Evolutionary conservation across 2,329 filamentous ascomycete genomes (phyloP), one percentile per base, ranked within the genome.

Genomic region (Coleophoma crateriformis): DNA sequence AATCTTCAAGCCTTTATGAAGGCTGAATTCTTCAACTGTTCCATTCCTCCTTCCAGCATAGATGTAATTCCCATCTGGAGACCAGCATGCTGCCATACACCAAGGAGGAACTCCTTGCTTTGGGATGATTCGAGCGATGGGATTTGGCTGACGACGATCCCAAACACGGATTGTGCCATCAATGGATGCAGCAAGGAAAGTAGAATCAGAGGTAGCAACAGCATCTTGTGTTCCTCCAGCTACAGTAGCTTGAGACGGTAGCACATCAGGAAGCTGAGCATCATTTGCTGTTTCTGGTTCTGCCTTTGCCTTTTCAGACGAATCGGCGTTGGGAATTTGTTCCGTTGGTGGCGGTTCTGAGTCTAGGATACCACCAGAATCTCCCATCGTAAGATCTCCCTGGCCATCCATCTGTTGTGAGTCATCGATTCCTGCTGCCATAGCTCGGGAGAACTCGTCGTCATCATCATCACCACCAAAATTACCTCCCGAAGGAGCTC

Each of bases 81-180:
- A 92, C 94, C 94, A 99, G 71, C 90, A 96, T 1, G 90, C 90
- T 57, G 89, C 91, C 84, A 96, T 96, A 68, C 92, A 97, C 92
- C 92, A 99, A 0, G 92, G 94, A 1, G 94, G 92, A 1, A 90
- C 88, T 15, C 84, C 83, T 11, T 82, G 80, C 11, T 84, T 76
- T 15, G 87, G 88, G 1, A 77, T 75, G 50, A 97, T 92, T 27
- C 85, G 82, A 3, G 94, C 90, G 2, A 96, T 77, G 0, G 92
- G 87, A 34, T 85, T 79, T 1, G 80, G 79, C 54, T 87, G 81
- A 17, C 94, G 83, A 3, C 85, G 76, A 62, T 99, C 95, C 92
- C 94, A 99, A 57, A 99, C 83, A n/a, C 90, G 85, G 41, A 99
- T 75, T 0, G 84, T 85, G 47, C 92, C 91, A 69, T 97, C 87